These are phyloP conservation scores for Sporothrix inflata DNA, from an alignment of 2,329 filamentous ascomycete species.

Conservation along the genomic window DNA sequence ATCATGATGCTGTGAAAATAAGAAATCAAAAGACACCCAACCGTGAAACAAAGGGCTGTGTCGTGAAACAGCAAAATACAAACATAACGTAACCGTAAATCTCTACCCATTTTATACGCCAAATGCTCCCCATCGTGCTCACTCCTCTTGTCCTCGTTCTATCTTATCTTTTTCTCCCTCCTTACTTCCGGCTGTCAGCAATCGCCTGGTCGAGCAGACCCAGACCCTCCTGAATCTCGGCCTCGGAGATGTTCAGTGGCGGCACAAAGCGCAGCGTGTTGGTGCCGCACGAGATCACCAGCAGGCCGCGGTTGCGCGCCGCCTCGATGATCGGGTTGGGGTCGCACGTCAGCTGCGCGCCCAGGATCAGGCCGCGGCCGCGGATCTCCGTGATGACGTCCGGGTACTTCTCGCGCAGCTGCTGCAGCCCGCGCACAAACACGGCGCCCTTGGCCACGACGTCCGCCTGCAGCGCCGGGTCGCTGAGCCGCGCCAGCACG, in stretches of 20 bases:
- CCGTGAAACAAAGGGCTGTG: neutral
- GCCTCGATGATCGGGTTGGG: constrained; percentile 77
- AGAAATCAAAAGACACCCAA: neutral
- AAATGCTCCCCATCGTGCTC: neutral
- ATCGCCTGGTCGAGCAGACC: constrained; percentile 73
- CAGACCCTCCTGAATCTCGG: constrained; percentile 79
- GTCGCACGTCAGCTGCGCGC: constrained; percentile 78
- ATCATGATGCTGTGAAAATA: constrained; percentile 8
- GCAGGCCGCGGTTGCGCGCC: constrained; percentile 80
- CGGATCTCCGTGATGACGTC: constrained; percentile 76
- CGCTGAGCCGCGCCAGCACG: constrained; percentile 76
- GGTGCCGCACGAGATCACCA: constrained; percentile 90
- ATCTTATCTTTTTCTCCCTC: neutral
- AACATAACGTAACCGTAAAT: constrained; percentile 6
- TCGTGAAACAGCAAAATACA: neutral
- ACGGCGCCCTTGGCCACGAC: constrained; percentile 68
- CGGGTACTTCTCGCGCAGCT: constrained; percentile 59
- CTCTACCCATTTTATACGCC: constrained; percentile 9
- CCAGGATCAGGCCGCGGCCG: constrained; percentile 83
- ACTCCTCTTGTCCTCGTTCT: neutral
- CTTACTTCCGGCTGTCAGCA: constrained; percentile 41
- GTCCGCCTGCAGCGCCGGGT: constrained; percentile 67
- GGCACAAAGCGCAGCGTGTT: constrained; percentile 94
- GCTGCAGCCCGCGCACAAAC: constrained; percentile 53
- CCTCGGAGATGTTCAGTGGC: constrained; percentile 76